Conservation (phyloP, 2,329 filamentous ascomycete species). For the Akanthomyces uredinophilus region DNA sequence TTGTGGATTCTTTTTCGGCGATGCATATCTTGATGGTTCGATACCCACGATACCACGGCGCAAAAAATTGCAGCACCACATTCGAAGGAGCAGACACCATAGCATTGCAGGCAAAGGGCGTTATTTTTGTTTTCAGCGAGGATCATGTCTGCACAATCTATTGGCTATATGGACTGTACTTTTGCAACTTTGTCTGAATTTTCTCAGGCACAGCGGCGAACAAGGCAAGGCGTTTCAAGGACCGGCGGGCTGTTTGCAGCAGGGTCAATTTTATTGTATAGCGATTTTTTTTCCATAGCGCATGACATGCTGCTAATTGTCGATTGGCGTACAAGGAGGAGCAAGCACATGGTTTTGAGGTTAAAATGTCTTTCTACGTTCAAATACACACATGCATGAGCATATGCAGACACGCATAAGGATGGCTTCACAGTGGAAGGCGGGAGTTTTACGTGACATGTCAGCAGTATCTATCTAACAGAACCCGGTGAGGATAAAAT, state of each 20-base stretch:
- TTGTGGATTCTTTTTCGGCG: slow-evolving; percentile 15
- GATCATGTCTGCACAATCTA: slow-evolving; percentile 11
- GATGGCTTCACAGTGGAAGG: not conserved
- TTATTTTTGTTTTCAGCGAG: slow-evolving; percentile 7
- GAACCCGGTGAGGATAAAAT: slow-evolving; percentile 61
- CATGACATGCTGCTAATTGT: not conserved
- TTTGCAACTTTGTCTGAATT: slow-evolving; percentile 14
- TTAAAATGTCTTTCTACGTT: not conserved
- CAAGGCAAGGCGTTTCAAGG: slow-evolving; percentile 9
- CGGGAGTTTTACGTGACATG: slow-evolving; percentile 40
- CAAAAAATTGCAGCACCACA: not conserved
- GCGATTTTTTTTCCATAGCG: slow-evolving; percentile 2
- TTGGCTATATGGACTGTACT: slow-evolving; percentile 17
- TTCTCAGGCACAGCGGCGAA: not conserved
- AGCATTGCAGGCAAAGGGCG: slow-evolving; percentile 14
- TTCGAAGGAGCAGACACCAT: not conserved
- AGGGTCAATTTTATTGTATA: slow-evolving; percentile 5
- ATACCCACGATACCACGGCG: slow-evolving; percentile 24
- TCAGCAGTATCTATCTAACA: slow-evolving; percentile 97
- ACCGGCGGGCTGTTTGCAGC: not conserved
- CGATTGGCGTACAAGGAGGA: not conserved
- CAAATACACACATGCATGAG: not conserved
- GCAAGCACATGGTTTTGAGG: not conserved
- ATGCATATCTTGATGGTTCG: slow-evolving; percentile 23
- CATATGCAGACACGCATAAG: not conserved